Conservation (phyloP, 2,329 filamentous ascomycete species). For the Colletotrichum kahawae region DNA sequence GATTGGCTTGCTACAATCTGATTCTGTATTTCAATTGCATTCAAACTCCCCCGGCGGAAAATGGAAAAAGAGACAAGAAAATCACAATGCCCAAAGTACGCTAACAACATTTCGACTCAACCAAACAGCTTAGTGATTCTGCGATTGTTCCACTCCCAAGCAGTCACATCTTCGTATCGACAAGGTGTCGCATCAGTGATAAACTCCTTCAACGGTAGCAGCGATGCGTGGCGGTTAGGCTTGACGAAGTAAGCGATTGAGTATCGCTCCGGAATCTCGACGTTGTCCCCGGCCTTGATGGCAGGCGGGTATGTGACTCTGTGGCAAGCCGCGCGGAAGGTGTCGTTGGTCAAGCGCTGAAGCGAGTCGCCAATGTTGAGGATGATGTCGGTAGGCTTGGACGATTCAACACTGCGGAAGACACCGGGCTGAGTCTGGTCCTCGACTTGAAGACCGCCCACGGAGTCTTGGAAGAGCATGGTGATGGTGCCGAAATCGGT, state of each 20-base stretch:
- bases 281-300: constrained; percentile 24
- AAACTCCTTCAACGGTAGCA: constrained; percentile 35
- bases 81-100: background rate
- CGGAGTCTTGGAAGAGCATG: constrained; percentile 33
- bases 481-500: constrained; percentile 39
- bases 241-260: constrained; percentile 33
- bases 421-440: constrained; percentile 29
- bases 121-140: constrained; percentile 27
- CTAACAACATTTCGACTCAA: background rate
- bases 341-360: constrained; percentile 41
- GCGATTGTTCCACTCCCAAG: constrained; percentile 34
- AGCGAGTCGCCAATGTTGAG: constrained; percentile 46
- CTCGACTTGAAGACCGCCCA: constrained; percentile 32
- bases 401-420: constrained; percentile 28
- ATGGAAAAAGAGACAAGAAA: background rate
- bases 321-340: constrained; percentile 37
- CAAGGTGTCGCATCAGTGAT: constrained; percentile 27
- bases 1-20: background rate
- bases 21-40: background rate
- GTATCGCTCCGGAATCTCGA: constrained; percentile 30
- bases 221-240: constrained; percentile 32
- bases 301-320: constrained; percentile 34
- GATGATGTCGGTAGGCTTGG: constrained; percentile 33
- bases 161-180: constrained; percentile 35
- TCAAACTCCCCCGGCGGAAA: background rate